Evolutionary conservation across 129 eudicot genomes (phyloP).

Genomic region (Logfia minima): DNA sequence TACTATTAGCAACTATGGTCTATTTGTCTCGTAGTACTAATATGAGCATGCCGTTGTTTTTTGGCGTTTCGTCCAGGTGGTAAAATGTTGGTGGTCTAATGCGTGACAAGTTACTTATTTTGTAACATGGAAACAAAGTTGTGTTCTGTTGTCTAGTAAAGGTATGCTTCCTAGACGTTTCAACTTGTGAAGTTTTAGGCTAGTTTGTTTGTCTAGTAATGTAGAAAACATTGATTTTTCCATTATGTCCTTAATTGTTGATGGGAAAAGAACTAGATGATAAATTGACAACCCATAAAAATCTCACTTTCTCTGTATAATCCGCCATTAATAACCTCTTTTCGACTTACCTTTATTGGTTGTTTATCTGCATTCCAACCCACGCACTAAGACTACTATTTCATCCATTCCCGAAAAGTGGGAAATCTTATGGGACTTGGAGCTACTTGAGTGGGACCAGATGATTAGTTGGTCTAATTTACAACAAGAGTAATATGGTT

Average conservation of each 20-base stretch:
- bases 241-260: background rate
- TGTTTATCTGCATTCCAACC: conserved; percentile 9
- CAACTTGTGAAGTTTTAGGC: conserved; percentile 9
- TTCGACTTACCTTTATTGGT: background rate
- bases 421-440: background rate
- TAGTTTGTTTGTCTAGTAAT: conserved; percentile 14
- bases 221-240: background rate
- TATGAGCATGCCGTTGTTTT: background rate
- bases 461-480: background rate
- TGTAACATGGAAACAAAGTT: background rate
- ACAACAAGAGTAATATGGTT: background rate
- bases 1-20: background rate
- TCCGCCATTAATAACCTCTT: conserved; percentile 1
- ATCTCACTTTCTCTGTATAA: conserved; percentile 8
- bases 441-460: background rate
- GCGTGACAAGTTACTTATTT: background rate
- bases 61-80: background rate
- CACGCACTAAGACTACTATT: background rate
- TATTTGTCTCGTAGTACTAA: background rate
- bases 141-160: background rate
- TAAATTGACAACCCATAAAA: background rate
- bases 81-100: background rate
- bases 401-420: conserved; percentile 2
- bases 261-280: background rate
- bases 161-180: conserved; percentile 23